Evolutionary conservation across 805 yeast species (phyloP).

Genomic region (Scheffersomyces coipomensis): DNA sequence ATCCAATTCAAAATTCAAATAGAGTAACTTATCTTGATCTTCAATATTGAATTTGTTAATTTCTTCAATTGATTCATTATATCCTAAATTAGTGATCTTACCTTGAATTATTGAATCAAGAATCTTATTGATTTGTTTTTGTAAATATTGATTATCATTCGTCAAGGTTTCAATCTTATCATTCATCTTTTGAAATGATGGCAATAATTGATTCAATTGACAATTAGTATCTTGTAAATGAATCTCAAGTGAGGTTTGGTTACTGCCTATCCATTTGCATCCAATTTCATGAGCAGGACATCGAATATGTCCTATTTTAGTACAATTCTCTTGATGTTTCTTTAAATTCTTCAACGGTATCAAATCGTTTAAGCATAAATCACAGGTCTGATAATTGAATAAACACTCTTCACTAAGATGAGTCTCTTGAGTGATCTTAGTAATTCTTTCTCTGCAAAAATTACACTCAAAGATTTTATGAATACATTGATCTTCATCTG

Average conservation of each 20-base stretch:
- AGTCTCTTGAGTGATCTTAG: constrained; percentile 21
- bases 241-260: constrained; percentile 33
- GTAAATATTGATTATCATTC: constrained; percentile 38
- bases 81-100: constrained; percentile 49
- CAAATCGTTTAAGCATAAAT: constrained; percentile 39
- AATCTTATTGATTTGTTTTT: constrained; percentile 43
- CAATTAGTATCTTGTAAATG: constrained; percentile 31
- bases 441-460: constrained; percentile 30
- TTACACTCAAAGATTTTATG: constrained; percentile 37
- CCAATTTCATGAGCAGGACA: constrained; percentile 52
- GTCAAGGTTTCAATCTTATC: constrained; percentile 23
- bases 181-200: constrained; percentile 20
- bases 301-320: constrained; percentile 32
- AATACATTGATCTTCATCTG: constrained; percentile 28
- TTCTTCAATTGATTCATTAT: constrained; percentile 47
- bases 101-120: constrained; percentile 50
- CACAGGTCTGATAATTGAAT: constrained; percentile 40
- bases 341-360: constrained; percentile 36
- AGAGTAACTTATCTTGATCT: constrained; percentile 26
- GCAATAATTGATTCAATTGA: constrained; percentile 27
- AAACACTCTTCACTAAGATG: constrained; percentile 42
- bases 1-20: constrained; percentile 43
- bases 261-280: constrained; percentile 46
- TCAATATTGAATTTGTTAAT: constrained; percentile 24
- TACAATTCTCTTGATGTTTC: constrained; percentile 43